Evolutionary conservation across 768 basidiomycete species (phyloP).

Genomic region (Kwoniella sp.): DNA sequence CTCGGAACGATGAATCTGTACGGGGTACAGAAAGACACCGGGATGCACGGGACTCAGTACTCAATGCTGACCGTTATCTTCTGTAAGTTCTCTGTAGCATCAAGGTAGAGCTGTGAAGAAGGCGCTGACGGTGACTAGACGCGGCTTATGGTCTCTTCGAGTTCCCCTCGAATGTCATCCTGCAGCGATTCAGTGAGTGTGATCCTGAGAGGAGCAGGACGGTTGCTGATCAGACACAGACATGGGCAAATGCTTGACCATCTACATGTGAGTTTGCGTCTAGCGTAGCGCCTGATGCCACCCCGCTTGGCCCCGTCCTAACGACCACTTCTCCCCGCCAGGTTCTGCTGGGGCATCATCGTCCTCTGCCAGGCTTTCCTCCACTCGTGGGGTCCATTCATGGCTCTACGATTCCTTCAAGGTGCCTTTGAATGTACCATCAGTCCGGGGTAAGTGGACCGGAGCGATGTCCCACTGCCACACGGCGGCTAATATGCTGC

Average conservation of each 20-base stretch:
- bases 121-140: background rate
- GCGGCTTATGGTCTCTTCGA: slow-evolving; percentile 25
- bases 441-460: slow-evolving; percentile 24
- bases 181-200: slow-evolving; percentile 23
- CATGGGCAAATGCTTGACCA: slow-evolving; percentile 25
- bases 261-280: slow-evolving; percentile 14
- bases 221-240: slow-evolving; percentile 5
- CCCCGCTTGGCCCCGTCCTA: background rate
- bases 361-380: slow-evolving; percentile 24
- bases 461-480: too few relatives aligned
- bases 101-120: background rate
- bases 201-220: background rate
- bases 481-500: background rate
- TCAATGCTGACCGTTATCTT: slow-evolving; percentile 25
- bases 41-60: slow-evolving; percentile 31
- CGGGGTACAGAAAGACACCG: slow-evolving; percentile 18
- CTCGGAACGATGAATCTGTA: slow-evolving; percentile 12
- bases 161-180: slow-evolving; percentile 27
- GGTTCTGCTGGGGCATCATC: slow-evolving; percentile 27
- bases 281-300: too few relatives aligned
- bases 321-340: too few relatives aligned
- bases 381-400: slow-evolving; percentile 19
- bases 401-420: slow-evolving; percentile 24
- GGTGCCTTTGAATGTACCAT: slow-evolving; percentile 35
- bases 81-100: background rate